Evolutionary conservation across 495 filamentous ascomycete genomes (phyloP).

Genomic region (Penicillium cinerascens): DNA sequence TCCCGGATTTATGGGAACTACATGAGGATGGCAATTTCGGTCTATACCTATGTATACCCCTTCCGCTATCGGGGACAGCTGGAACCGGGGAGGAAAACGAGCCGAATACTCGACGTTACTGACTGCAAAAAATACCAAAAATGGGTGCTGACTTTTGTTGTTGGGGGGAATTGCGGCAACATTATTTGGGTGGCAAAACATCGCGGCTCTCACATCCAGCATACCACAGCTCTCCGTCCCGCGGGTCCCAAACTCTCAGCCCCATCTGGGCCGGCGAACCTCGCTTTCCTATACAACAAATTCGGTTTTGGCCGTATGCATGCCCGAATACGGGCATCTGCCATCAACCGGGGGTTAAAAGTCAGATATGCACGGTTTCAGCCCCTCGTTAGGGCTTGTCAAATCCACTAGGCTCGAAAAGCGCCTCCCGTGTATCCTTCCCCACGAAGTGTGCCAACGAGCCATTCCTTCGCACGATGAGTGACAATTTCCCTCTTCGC

Average conservation of each 20-base stretch:
- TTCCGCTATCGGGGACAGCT: no score
- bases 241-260: slow-evolving; percentile 10
- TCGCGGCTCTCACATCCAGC: slow-evolving; percentile 35
- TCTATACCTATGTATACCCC: no score
- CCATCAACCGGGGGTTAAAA: not conserved
- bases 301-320: slow-evolving; percentile 4
- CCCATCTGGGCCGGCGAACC: slow-evolving; percentile 10
- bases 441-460: not conserved
- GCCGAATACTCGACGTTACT: not conserved
- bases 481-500: slow-evolving; percentile 21
- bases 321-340: not conserved
- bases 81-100: not conserved
- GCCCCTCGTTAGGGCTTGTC: slow-evolving; percentile 5
- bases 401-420: slow-evolving; percentile 7
- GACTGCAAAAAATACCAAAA: not conserved
- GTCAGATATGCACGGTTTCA: not conserved
- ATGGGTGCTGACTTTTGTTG: not conserved
- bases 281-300: slow-evolving; percentile 5
- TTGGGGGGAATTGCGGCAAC: not conserved
- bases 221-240: slow-evolving; percentile 30
- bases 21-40: no score
- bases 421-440: slow-evolving; percentile 3
- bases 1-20: not conserved
- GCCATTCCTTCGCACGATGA: slow-evolving; percentile 21
- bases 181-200: slow-evolving; percentile 17